Conservation (phyloP, 768 basidiomycete genomes). For the Mycena albidolilacea region DNA sequence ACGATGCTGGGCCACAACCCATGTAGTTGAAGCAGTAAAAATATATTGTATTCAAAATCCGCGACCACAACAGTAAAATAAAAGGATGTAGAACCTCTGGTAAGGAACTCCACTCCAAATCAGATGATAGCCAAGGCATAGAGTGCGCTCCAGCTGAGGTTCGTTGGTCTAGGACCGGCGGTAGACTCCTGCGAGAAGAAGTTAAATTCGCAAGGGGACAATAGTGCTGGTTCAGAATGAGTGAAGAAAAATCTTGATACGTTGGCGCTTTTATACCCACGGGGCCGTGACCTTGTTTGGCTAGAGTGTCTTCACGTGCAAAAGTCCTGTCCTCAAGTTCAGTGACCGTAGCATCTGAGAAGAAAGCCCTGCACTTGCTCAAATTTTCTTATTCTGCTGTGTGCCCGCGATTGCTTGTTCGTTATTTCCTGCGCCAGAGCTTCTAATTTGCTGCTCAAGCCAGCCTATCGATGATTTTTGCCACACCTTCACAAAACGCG, state of each 20-base stretch:
- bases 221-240: constrained; percentile 53
- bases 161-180: constrained; percentile 47
- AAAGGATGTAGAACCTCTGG: constrained; percentile 50
- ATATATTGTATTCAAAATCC: not conserved
- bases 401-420: too few relatives aligned
- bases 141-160: constrained; percentile 54
- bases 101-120: constrained; percentile 54
- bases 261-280: not conserved
- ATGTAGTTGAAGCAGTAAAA: too few relatives aligned
- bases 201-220: constrained; percentile 52
- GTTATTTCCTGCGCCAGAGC: too few relatives aligned
- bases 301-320: not conserved
- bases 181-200: constrained; percentile 55
- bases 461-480: too few relatives aligned
- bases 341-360: too few relatives aligned
- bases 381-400: too few relatives aligned
- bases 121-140: constrained; percentile 41
- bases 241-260: constrained; percentile 37
- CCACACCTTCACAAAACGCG: too few relatives aligned
- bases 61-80: not conserved
- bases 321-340: not conserved
- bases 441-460: too few relatives aligned
- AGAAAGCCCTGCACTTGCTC: too few relatives aligned
- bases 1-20: too few relatives aligned
- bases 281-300: not conserved